Percentiles rank a stretch among this genome's conserved stretches.
Evolutionary conservation across 768 basidiomycete genomes (phyloP).

Genomic region (Dioszegia crocea): DNA sequence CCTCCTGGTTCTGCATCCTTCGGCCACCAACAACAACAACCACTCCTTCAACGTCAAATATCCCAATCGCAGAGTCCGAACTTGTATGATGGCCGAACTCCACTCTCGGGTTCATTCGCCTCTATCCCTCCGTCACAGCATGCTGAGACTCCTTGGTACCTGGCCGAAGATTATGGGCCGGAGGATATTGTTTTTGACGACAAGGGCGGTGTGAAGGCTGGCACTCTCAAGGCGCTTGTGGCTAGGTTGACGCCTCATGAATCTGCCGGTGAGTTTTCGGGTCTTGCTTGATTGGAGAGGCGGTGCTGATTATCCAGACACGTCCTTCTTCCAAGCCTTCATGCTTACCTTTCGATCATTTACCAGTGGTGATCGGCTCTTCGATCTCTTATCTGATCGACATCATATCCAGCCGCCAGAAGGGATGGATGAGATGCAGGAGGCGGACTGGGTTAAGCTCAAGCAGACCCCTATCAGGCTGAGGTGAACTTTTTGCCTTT

Average conservation of each 20-base stretch:
- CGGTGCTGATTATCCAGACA: conserved; percentile 54
- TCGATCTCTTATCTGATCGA: conserved; percentile 72
- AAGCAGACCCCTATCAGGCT: conserved; percentile 84
- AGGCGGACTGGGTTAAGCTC: conserved; percentile 71
- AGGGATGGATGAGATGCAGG: conserved; percentile 60
- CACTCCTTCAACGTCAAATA: background rate
- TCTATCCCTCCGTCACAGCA: background rate
- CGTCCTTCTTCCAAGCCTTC: conserved; percentile 79
- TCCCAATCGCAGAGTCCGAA: background rate
- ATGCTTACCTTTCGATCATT: conserved; percentile 95
- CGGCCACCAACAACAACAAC: conserved; percentile 2
- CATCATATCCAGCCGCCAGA: conserved; percentile 74
- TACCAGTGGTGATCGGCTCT: conserved; percentile 73
- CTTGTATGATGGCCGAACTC: background rate
- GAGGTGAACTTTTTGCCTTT: conserved; percentile 57
- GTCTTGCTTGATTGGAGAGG: background rate
- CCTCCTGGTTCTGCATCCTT: no score
- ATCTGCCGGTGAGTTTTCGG: conserved; percentile 62
- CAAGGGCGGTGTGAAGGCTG: conserved; percentile 78
- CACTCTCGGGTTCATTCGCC: background rate
- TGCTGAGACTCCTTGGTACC: conserved; percentile 66
- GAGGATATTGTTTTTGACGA: conserved; percentile 79
- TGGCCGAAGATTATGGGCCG: conserved; percentile 72
- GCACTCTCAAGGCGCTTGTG: conserved; percentile 77
- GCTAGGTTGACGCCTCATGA: conserved; percentile 90